These are phyloP conservation scores for Claviceps pazoutovae DNA, from an alignment of 2,329 filamentous ascomycete genomes.

Conservation along the genomic window DNA sequence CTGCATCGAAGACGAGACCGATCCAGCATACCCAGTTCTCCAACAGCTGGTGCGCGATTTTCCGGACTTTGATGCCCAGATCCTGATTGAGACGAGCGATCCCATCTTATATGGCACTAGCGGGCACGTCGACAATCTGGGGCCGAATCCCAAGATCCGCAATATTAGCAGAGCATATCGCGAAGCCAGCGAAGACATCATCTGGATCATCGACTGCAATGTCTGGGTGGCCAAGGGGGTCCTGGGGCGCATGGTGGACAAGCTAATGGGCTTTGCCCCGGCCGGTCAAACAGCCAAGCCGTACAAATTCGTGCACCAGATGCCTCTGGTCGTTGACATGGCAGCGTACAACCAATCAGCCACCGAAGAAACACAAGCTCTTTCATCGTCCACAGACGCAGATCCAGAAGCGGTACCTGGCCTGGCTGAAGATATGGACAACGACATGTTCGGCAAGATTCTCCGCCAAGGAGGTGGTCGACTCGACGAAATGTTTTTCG, in stretches of 20 bases:
- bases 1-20: slow-evolving; percentile 60
- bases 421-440: not conserved
- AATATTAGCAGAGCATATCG: slow-evolving; percentile 91
- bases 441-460: slow-evolving; percentile 16
- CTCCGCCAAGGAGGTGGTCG: slow-evolving; percentile 53
- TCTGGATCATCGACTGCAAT: slow-evolving; percentile 96
- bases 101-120: slow-evolving; percentile 45
- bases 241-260: slow-evolving; percentile 78
- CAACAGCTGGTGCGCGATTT: slow-evolving; percentile 60
- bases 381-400: slow-evolving; percentile 21
- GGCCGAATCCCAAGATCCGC: slow-evolving; percentile 95
- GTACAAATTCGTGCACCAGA: slow-evolving; percentile 89
- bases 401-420: slow-evolving; percentile 12
- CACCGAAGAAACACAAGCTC: slow-evolving; percentile 12
- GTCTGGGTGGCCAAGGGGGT: slow-evolving; percentile 77
- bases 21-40: slow-evolving; percentile 66
- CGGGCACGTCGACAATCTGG: slow-evolving; percentile 45
- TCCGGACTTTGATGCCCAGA: slow-evolving; percentile 51
- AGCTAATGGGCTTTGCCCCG: slow-evolving; percentile 53
- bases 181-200: slow-evolving; percentile 72
- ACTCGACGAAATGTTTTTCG: slow-evolving; percentile 89
- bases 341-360: slow-evolving; percentile 17
- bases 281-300: slow-evolving; percentile 34
- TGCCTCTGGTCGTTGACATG: slow-evolving; percentile 78
- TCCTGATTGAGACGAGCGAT: slow-evolving; percentile 76